Percentiles rank a stretch among this genome's conserved stretches.
phyloP scores from a whole-genome alignment of 2,329 filamentous ascomycete genomes.

The Fusarium sp. region DNA sequence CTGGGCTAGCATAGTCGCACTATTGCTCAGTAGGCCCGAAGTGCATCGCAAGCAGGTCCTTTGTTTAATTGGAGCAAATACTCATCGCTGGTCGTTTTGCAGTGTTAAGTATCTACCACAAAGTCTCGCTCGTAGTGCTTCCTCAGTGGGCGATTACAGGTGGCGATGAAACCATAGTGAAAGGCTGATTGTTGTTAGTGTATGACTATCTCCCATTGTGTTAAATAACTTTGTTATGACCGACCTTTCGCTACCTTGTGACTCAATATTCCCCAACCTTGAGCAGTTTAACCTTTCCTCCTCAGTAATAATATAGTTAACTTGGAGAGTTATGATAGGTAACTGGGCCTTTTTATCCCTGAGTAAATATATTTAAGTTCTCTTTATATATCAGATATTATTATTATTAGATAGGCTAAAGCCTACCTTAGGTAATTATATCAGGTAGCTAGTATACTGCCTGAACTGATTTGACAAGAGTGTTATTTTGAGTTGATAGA shows the following conservation, averaged over 20 bases:
- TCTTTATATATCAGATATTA: too few relatives aligned
- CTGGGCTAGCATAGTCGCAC: background rate
- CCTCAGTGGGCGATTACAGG: too few relatives aligned
- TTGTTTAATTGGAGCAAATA: background rate
- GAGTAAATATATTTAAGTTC: too few relatives aligned
- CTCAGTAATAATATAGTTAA: background rate
- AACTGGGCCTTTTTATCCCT: too few relatives aligned
- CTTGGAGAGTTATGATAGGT: too few relatives aligned
- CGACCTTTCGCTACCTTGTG: background rate
- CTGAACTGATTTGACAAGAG: background rate
- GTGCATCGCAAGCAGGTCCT: rapidly evolving
- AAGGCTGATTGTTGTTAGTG: too few relatives aligned
- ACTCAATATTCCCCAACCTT: background rate
- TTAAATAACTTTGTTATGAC: background rate
- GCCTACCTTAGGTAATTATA: background rate
- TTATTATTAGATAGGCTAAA: background rate
- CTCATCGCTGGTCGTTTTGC: too few relatives aligned
- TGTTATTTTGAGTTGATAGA: background rate
- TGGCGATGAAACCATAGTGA: too few relatives aligned
- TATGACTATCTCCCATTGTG: too few relatives aligned
- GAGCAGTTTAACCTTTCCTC: background rate
- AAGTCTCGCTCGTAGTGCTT: background rate
- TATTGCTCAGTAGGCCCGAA: background rate
- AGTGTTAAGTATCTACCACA: too few relatives aligned
- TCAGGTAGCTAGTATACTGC: background rate